phyloP scores from a whole-genome alignment of 108 stramenopile genomes.

The Nannochloropsis salina region DNA sequence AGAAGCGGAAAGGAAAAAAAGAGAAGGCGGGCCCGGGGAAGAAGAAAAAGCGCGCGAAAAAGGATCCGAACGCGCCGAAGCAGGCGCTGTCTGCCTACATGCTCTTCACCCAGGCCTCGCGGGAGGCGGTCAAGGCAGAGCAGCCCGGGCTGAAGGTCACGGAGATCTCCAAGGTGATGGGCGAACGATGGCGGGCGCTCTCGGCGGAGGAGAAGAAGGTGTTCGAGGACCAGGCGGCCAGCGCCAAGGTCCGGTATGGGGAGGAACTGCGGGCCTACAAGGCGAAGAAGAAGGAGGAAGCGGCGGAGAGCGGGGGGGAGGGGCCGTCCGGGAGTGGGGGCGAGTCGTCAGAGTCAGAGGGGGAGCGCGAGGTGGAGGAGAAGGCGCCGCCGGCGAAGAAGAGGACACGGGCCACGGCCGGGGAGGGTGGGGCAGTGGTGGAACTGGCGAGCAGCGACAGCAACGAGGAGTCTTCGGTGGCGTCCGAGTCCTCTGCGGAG shows the following conservation, averaged over 20 bases:
- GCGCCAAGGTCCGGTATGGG: conserved; percentile 78
- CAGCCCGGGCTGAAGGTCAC: conserved; percentile 80
- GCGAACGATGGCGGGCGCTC: conserved; percentile 79
- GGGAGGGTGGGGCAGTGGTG: background rate
- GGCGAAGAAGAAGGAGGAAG: conserved; percentile 19
- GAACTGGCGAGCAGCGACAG: conserved; percentile 14
- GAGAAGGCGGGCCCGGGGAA: background rate
- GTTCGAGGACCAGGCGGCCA: conserved; percentile 72
- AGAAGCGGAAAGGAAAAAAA: background rate
- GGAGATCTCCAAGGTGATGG: conserved; percentile 77
- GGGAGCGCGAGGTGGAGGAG: background rate
- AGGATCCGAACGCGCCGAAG: conserved; percentile 81
- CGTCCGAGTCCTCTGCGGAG: background rate
- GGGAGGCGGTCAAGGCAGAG: conserved; percentile 71
- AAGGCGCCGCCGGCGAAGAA: conserved; percentile 15
- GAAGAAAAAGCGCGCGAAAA: conserved; percentile 42
- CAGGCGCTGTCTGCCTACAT: conserved; percentile 77
- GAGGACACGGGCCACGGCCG: background rate
- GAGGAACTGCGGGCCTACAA: conserved; percentile 67
- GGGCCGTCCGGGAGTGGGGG: background rate
- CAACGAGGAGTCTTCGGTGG: background rate
- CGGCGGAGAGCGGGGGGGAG: background rate
- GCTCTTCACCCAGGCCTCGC: conserved; percentile 76
- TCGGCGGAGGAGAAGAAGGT: conserved; percentile 69
- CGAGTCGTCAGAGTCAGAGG: background rate